phyloP scores from a whole-genome alignment of 2,329 filamentous ascomycete species.

The Fonsecaea erecta region DNA sequence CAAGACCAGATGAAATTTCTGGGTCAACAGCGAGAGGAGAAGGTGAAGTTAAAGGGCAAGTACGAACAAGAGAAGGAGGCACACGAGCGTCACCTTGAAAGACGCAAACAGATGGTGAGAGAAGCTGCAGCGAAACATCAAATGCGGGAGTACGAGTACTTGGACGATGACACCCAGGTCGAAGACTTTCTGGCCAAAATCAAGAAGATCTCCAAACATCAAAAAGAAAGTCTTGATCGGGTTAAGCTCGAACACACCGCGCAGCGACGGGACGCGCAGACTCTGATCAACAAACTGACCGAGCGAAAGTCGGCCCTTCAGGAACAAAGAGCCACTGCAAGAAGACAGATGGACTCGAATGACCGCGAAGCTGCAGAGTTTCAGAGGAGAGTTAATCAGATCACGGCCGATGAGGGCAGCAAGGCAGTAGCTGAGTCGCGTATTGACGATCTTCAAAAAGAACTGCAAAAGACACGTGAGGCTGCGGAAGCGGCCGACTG shows the following conservation, averaged over 20 bases:
- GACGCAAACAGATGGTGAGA: slow-evolving; percentile 74
- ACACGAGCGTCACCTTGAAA: slow-evolving; percentile 77
- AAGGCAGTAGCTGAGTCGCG: slow-evolving; percentile 77
- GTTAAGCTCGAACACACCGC: slow-evolving; percentile 72
- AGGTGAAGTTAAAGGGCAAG: slow-evolving; percentile 65
- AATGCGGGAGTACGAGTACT: slow-evolving; percentile 82
- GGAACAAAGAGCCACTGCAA: slow-evolving; percentile 75
- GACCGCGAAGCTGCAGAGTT: slow-evolving; percentile 70
- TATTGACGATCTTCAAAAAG: slow-evolving; percentile 69
- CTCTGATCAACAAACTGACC: slow-evolving; percentile 72
- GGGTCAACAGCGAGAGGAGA: slow-evolving; percentile 38
- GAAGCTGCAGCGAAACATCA: slow-evolving; percentile 76
- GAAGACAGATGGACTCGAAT: slow-evolving; percentile 72
- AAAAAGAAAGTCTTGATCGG: slow-evolving; percentile 76
- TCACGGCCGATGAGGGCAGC: slow-evolving; percentile 83
- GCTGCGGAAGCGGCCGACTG: slow-evolving; percentile 68
- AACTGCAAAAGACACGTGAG: slow-evolving; percentile 66
- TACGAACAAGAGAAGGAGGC: slow-evolving; percentile 84
- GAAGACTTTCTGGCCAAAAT: slow-evolving; percentile 78
- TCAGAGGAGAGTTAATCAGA: slow-evolving; percentile 70
- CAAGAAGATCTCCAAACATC: slow-evolving; percentile 74
- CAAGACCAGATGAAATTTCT: slow-evolving; percentile 50
- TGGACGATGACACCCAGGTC: slow-evolving; percentile 74
- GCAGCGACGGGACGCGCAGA: slow-evolving; percentile 76
- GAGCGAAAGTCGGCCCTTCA: slow-evolving; percentile 72